Conservation (phyloP, 768 basidiomycete genomes). For the Paxillus ammoniavirescens region DNA sequence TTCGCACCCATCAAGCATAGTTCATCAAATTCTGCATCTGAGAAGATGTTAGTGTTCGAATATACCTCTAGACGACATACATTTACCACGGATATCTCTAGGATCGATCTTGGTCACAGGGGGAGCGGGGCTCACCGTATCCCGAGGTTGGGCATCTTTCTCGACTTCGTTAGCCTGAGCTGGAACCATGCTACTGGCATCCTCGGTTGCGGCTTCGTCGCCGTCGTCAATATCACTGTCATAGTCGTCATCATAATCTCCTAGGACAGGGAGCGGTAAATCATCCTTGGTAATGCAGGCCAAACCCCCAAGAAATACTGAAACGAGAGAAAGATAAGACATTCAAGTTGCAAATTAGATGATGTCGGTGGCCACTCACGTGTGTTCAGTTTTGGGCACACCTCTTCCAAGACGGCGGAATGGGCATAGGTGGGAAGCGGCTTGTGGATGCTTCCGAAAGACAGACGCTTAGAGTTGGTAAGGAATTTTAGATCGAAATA, state of each 20-base stretch:
- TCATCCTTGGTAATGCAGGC: background rate
- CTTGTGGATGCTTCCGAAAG: background rate
- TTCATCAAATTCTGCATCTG: no score
- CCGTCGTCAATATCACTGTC: conserved; percentile 30
- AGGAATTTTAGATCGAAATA: conserved; percentile 4
- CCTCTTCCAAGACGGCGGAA: background rate
- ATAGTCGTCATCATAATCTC: conserved; percentile 16
- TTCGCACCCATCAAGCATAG: background rate
- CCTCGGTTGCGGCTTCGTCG: background rate
- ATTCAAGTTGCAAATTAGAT: background rate
- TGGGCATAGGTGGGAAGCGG: conserved; percentile 1
- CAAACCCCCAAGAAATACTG: background rate
- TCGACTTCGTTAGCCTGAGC: background rate
- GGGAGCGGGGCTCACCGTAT: background rate
- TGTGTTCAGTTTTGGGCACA: background rate
- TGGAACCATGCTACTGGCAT: background rate
- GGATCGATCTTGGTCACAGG: background rate
- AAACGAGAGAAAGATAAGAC: background rate
- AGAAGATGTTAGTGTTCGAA: background rate
- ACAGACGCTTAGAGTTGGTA: background rate
- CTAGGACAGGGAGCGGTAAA: background rate
- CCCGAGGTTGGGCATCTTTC: background rate
- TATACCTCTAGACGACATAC: background rate
- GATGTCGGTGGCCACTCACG: background rate
- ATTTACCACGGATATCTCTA: background rate